phyloP scores from a whole-genome alignment of 805 yeast genomes.

The Candida maris region DNA sequence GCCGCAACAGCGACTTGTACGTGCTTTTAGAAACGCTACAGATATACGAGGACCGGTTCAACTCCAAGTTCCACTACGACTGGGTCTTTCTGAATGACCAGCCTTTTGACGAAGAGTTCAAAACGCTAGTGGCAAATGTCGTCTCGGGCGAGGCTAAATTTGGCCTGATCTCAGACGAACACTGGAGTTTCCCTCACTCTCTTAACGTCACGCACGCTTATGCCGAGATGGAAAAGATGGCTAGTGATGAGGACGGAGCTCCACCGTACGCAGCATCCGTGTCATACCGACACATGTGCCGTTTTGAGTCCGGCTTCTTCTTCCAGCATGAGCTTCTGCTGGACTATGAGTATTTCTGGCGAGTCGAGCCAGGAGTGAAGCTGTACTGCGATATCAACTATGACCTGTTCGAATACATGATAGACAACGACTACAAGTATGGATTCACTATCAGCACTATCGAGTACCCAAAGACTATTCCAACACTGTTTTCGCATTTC shows the following conservation, averaged over 20 bases:
- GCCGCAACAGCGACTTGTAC: slow-evolving; percentile 63
- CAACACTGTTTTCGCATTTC: slow-evolving; percentile 43
- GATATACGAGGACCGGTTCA: slow-evolving; percentile 64
- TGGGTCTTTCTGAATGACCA: slow-evolving; percentile 78
- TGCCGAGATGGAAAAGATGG: slow-evolving; percentile 12
- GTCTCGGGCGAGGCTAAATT: slow-evolving; percentile 62
- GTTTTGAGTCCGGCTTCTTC: slow-evolving; percentile 84
- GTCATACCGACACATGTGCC: slow-evolving; percentile 82
- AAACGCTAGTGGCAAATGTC: slow-evolving; percentile 39
- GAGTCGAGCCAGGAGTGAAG: slow-evolving; percentile 82
- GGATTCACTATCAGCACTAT: slow-evolving; percentile 73
- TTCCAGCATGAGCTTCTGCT: slow-evolving; percentile 64
- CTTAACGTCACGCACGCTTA: slow-evolving; percentile 20
- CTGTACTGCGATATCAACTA: slow-evolving; percentile 74
- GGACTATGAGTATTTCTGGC: slow-evolving; percentile 84
- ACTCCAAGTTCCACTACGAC: slow-evolving; percentile 59
- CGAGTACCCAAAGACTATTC: slow-evolving; percentile 67
- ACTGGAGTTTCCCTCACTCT: slow-evolving; percentile 66
- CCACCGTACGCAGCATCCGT: slow-evolving; percentile 60
- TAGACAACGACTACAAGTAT: slow-evolving; percentile 60
- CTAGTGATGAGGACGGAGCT: slow-evolving; percentile 30
- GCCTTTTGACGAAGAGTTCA: slow-evolving; percentile 57
- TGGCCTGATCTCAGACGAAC: slow-evolving; percentile 56
- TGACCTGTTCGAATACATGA: slow-evolving; percentile 73
- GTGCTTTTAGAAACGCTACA: slow-evolving; percentile 55